Evolutionary conservation across 1,284 basidiomycete genomes (phyloP), one percentile per base, ranked within the genome.

Genomic region (Sparassis latifolia): DNA sequence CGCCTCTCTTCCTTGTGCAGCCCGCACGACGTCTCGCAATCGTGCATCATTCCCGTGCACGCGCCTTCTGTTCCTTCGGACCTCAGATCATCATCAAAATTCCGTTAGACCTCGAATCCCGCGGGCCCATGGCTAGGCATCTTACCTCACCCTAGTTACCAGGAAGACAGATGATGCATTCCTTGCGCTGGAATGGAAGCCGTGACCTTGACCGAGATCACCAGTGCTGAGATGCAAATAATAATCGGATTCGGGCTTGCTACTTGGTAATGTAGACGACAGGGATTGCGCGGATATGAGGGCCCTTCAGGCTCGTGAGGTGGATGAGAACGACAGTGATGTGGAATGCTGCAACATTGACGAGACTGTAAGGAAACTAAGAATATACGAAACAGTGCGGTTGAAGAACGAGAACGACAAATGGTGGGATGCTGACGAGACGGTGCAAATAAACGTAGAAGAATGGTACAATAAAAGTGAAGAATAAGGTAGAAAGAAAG

Each of bases 401-500:
- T 20, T 59, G 45, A 52, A 50, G 45, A 52, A 52, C 47, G 56
- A 58, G 58, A 60, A 54, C 63, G 63, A 62, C 62, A 62, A 20
- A 67, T 66, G 59, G 61, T 50, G 59, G 61, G 60, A 44, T 52
- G 52, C 60, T 66, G 66, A 64, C 55, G 58, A 63, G 52, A 61
- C 58, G 59, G 62, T 62, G 66, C 67, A 55, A 48, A 57, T 53
- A 53, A 42, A 33, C 42, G 33, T 47, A 41, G 58, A 60, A 60
- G 61, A 62, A 65, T 62, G 20, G 65, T 71, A 67, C 67, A 71
- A 84, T 84, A 85, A 83, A 77, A 71, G 55, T 84, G 80, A 84
- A 79, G 76, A 84, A 87, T 86, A 86, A 87, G 76, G 77, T 80
- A 80, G 71, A 63, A 61, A 52, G 64, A 65, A 63, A 57, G 62